Evolutionary conservation across 1,284 basidiomycete species (phyloP).

Genomic region (Microbotryomycetes sp.): DNA sequence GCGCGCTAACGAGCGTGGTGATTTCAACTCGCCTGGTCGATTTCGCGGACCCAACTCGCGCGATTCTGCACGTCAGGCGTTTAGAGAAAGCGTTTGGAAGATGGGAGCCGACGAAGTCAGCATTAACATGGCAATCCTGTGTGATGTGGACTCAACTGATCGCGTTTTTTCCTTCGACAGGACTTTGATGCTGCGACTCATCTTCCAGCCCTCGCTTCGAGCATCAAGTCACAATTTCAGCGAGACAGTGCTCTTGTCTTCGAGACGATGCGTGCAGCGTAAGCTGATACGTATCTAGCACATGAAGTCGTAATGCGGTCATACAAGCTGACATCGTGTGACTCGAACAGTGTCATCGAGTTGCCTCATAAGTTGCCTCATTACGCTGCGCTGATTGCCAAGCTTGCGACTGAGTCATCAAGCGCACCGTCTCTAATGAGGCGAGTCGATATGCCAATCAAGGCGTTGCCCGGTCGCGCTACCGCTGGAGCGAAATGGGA

Average conservation of each 20-base stretch:
- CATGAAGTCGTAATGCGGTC: background rate
- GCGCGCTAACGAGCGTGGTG: constrained; percentile 9
- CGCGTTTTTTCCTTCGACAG: constrained; percentile 4
- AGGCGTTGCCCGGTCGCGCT: constrained; percentile 38
- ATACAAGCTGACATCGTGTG: background rate
- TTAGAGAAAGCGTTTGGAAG: constrained; percentile 27
- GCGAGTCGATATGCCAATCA: background rate
- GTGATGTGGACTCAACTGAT: constrained; percentile 1
- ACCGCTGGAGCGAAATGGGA: constrained; percentile 1
- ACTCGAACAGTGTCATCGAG: constrained; percentile 60
- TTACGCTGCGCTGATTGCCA: constrained; percentile 71
- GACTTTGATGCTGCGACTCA: constrained; percentile 28
- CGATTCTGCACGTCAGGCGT: constrained; percentile 10
- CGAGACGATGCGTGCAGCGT: background rate
- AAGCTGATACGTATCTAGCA: constrained; percentile 8
- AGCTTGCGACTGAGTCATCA: constrained; percentile 45
- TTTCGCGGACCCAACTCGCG: constrained; percentile 6
- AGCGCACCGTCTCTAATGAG: background rate
- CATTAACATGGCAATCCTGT: constrained; percentile 7
- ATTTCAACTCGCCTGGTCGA: constrained; percentile 7
- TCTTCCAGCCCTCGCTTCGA: constrained; percentile 23
- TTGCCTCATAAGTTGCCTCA: constrained; percentile 86
- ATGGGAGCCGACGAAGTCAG: constrained; percentile 17
- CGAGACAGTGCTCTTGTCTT: constrained; percentile 18
- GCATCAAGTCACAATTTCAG: constrained; percentile 23